A percentile compares a stretch with the other conserved stretches of the same genome.
Conservation (phyloP, 495 filamentous ascomycete genomes). For the Xylaria castorea region DNA sequence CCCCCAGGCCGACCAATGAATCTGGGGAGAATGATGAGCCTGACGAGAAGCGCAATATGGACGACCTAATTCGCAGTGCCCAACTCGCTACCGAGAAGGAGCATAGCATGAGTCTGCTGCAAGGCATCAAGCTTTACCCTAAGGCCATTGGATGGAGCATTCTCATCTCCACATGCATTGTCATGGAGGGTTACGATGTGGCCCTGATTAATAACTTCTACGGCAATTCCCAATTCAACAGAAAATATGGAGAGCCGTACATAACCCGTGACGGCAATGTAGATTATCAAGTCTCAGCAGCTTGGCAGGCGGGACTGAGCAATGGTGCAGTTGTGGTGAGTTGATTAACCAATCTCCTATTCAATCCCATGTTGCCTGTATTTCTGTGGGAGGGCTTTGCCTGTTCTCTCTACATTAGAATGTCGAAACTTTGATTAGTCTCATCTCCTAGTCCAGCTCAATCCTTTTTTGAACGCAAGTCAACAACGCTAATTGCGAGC, state of each 20-base stretch:
- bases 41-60: conserved; percentile 40
- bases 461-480: not conserved
- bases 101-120: conserved; percentile 60
- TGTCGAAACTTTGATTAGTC: not conserved
- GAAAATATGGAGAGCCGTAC: conserved; percentile 68
- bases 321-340: conserved; percentile 61
- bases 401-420: not conserved
- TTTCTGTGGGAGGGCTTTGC: not conserved
- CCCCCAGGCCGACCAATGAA: conserved; percentile 28
- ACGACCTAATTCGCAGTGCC: conserved; percentile 54
- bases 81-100: conserved; percentile 58
- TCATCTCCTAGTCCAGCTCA: not conserved
- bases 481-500: conserved; percentile 45
- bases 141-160: conserved; percentile 66
- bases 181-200: conserved; percentile 71
- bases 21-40: conserved; percentile 22
- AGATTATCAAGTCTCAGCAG: conserved; percentile 70
- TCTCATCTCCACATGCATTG: conserved; percentile 66
- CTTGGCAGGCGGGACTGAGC: conserved; percentile 79
- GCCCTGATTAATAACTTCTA: conserved; percentile 66
- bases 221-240: conserved; percentile 67
- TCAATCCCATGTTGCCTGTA: not conserved
- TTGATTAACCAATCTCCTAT: conserved; percentile 8
- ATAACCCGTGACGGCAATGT: conserved; percentile 51
- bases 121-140: conserved; percentile 61